Percentiles rank a stretch among this genome's conserved stretches.
Conservation (phyloP, 169 alveolate genomes). For the Plasmodium sp. region DNA sequence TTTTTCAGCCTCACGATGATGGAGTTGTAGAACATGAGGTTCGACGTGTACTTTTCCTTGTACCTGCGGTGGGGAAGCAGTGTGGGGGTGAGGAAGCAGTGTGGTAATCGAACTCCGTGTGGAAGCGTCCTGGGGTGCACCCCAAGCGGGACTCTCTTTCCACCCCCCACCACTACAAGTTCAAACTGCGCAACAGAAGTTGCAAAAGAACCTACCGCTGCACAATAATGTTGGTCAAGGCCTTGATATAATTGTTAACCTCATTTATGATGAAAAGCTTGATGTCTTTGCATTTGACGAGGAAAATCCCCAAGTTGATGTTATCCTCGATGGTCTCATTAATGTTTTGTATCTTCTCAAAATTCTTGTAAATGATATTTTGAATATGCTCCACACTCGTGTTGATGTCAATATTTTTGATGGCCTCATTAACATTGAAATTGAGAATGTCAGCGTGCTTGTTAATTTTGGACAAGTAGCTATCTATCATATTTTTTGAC, state of each 20-base stretch:
- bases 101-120: no score
- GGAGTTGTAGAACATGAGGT: conserved; percentile 68
- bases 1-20: conserved; percentile 59
- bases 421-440: conserved; percentile 71
- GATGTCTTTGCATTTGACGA: conserved; percentile 47
- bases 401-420: conserved; percentile 60
- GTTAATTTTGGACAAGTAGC: conserved; percentile 52
- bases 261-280: conserved; percentile 67
- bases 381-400: conserved; percentile 74
- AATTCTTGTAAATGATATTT: conserved; percentile 47
- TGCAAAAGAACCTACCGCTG: conserved; percentile 27
- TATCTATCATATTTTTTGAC: conserved; percentile 35
- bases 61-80: not conserved
- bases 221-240: conserved; percentile 53
- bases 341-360: conserved; percentile 64
- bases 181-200: not conserved
- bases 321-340: conserved; percentile 68
- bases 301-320: conserved; percentile 51
- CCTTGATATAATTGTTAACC: conserved; percentile 57
- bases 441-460: conserved; percentile 57
- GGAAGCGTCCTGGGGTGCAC: not conserved
- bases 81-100: not conserved
- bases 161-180: not conserved
- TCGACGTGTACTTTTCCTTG: conserved; percentile 69
- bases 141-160: not conserved